Percentiles rank a stretch among this genome's conserved stretches.
These are phyloP conservation scores for Salix udensis DNA, from an alignment of 345 rosid species.

Conservation along the genomic window DNA sequence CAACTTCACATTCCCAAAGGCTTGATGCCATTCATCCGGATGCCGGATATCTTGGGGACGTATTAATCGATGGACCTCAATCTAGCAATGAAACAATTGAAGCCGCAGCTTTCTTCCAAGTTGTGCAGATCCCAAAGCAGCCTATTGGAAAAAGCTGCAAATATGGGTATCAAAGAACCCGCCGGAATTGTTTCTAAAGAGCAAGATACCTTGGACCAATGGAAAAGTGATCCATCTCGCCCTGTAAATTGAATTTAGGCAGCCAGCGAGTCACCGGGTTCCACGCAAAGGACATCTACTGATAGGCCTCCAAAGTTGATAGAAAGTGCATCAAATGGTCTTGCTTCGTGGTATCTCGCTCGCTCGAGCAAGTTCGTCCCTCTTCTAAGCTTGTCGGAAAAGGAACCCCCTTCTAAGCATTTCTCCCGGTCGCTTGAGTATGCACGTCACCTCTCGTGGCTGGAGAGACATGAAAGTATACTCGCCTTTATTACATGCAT, in stretches of 20 bases:
- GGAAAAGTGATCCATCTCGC: constrained; percentile 42
- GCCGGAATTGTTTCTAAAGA: constrained; percentile 31
- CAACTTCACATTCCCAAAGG: constrained; percentile 69
- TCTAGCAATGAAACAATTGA: constrained; percentile 55
- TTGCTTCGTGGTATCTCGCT: constrained; percentile 33
- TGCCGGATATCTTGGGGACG: constrained; percentile 40
- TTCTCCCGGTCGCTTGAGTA: too few relatives aligned
- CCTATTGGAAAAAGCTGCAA: constrained; percentile 38
- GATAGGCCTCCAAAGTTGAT: constrained; percentile 69
- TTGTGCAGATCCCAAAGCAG: constrained; percentile 31
- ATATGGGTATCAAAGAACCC: constrained; percentile 26
- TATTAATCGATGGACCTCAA: constrained; percentile 62
- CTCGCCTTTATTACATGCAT: constrained; percentile 80
- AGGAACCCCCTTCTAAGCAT: constrained; percentile 49
- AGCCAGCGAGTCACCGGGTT: constrained; percentile 44
- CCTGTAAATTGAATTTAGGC: constrained; percentile 56
- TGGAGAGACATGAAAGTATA: constrained; percentile 88
- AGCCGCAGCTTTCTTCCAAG: constrained; percentile 34
- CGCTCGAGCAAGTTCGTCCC: constrained; percentile 92
- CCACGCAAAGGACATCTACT: constrained; percentile 55
- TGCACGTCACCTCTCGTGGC: constrained; percentile 33
- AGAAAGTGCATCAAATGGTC: constrained; percentile 62
- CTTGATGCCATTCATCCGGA: constrained; percentile 57
- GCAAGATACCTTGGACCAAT: constrained; percentile 36
- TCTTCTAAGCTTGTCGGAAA: constrained; percentile 91